These are phyloP conservation scores for Talaromyces proteolyticus DNA, from an alignment of 495 filamentous ascomycete genomes.

Conservation along the genomic window DNA sequence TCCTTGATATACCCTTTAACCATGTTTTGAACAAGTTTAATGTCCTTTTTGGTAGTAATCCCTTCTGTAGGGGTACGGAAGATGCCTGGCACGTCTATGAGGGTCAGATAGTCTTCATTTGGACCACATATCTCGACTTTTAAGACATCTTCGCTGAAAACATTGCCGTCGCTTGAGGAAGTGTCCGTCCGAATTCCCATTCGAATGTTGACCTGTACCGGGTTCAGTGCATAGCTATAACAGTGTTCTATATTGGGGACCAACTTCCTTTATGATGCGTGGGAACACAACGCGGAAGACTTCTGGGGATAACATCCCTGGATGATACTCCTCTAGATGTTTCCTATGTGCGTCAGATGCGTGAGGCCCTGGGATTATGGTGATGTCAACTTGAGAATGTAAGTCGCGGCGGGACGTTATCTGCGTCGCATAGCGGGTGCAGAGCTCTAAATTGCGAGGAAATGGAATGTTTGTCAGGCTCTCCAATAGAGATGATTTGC, in stretches of 20 bases:
- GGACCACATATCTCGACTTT: conserved; percentile 58
- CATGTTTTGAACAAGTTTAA: conserved; percentile 43
- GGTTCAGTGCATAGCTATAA: background rate
- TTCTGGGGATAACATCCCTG: background rate
- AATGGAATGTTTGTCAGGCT: conserved; percentile 35
- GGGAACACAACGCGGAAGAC: background rate
- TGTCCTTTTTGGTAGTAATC: conserved; percentile 29
- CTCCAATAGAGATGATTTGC: conserved; percentile 39
- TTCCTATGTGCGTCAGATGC: background rate
- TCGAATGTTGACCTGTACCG: conserved; percentile 2
- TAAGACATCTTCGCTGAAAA: conserved; percentile 56
- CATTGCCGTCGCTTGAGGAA: conserved; percentile 4
- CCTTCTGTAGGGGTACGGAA: conserved; percentile 31
- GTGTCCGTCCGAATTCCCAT: conserved; percentile 6
- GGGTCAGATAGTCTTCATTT: conserved; percentile 51
- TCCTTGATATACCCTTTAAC: conserved; percentile 53
- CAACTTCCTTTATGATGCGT: background rate
- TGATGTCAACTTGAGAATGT: background rate
- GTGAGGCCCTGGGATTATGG: background rate
- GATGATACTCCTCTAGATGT: background rate
- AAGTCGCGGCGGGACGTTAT: conserved; percentile 14
- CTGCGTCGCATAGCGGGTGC: conserved; percentile 41
- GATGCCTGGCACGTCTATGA: conserved; percentile 64
- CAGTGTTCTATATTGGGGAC: background rate
- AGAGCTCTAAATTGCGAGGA: conserved; percentile 33